These are phyloP conservation scores for Tetracentron sinense DNA, from an alignment of 164 flowering plant species.

Conservation along the genomic window DNA sequence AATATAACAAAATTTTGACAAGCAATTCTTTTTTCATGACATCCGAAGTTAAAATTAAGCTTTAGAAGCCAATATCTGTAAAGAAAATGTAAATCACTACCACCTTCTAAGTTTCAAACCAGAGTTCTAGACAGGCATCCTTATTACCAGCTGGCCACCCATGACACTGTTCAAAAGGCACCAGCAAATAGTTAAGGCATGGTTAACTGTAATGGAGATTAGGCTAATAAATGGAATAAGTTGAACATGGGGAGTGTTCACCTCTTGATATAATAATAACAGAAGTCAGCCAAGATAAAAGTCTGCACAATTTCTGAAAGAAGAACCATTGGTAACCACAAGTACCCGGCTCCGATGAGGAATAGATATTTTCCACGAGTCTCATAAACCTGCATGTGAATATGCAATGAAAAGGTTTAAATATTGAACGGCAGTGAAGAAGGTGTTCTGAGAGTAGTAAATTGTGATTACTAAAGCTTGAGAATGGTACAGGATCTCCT, in stretches of 20 bases:
- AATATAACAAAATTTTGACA: too few species aligned
- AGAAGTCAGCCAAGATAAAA: conserved; percentile 82
- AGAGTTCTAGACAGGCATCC: conserved; percentile 43
- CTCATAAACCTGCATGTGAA: conserved; percentile 47
- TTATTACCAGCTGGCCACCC: conserved; percentile 51
- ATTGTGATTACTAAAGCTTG: too few species aligned
- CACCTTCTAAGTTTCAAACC: not conserved
- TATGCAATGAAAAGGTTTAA: too few species aligned
- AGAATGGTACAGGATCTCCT: too few species aligned
- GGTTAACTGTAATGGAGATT: not conserved
- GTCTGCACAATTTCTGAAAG: conserved; percentile 68
- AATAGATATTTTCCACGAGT: conserved; percentile 38
- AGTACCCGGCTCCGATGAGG: conserved; percentile 42
- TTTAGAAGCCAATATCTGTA: too few species aligned
- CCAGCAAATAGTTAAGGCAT: not conserved
- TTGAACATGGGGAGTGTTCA: conserved; percentile 12
- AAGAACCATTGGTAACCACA: conserved; percentile 55
- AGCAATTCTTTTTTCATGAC: too few species aligned
- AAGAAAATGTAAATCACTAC: too few species aligned
- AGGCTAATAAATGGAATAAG: not conserved
- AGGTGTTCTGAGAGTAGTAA: not conserved
- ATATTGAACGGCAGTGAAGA: not conserved
- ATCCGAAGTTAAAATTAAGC: too few species aligned
- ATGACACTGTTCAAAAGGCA: conserved; percentile 38
- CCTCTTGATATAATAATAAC: conserved; percentile 88